A percentile compares a stretch with the other conserved stretches of the same genome.
Evolutionary conservation across 2,329 filamentous ascomycete species (phyloP).

Genomic region (Diplodia sapinea): DNA sequence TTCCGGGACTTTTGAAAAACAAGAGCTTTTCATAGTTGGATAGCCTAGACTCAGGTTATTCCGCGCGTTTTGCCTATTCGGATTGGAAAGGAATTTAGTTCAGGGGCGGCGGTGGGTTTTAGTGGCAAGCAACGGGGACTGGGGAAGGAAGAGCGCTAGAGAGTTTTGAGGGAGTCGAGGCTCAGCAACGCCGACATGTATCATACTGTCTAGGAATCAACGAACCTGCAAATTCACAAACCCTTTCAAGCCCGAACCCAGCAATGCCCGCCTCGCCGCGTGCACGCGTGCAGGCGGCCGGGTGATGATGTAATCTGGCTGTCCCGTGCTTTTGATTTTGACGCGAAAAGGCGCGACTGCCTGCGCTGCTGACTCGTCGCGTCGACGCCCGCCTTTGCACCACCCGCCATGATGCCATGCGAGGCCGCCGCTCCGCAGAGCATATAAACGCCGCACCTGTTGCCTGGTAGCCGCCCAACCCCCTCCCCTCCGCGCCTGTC

Average conservation of each 20-base stretch:
- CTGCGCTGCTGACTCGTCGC: slow-evolving; percentile 24
- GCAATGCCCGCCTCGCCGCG: not conserved
- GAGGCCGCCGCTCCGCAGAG: slow-evolving; percentile 1
- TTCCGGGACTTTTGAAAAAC: slow-evolving; percentile 30
- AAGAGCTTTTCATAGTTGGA: slow-evolving; percentile 26
- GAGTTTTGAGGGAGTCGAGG: slow-evolving; percentile 25
- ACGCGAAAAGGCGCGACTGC: slow-evolving; percentile 28
- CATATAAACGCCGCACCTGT: slow-evolving; percentile 11
- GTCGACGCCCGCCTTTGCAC: slow-evolving; percentile 18
- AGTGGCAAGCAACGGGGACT: slow-evolving; percentile 4
- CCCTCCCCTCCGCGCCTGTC: not conserved
- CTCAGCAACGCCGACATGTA: slow-evolving; percentile 31
- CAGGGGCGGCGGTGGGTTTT: slow-evolving; percentile 4
- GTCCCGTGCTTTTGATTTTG: slow-evolving; percentile 19
- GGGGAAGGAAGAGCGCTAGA: slow-evolving; percentile 20
- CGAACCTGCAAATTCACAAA: slow-evolving; percentile 17
- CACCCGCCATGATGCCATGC: slow-evolving; percentile 20
- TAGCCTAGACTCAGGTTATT: slow-evolving; percentile 19
- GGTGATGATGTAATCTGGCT: slow-evolving; percentile 25
- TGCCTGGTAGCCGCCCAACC: slow-evolving; percentile 9
- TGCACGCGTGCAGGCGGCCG: not conserved
- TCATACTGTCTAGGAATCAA: slow-evolving; percentile 32
- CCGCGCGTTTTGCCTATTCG: slow-evolving; percentile 9
- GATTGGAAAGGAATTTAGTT: slow-evolving; percentile 20
- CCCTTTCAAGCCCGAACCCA: no score